Evolutionary conservation across 1,139 yeast species (phyloP), one percentile per base, ranked within the genome.

Genomic region (Zygoascus meyerae): DNA sequence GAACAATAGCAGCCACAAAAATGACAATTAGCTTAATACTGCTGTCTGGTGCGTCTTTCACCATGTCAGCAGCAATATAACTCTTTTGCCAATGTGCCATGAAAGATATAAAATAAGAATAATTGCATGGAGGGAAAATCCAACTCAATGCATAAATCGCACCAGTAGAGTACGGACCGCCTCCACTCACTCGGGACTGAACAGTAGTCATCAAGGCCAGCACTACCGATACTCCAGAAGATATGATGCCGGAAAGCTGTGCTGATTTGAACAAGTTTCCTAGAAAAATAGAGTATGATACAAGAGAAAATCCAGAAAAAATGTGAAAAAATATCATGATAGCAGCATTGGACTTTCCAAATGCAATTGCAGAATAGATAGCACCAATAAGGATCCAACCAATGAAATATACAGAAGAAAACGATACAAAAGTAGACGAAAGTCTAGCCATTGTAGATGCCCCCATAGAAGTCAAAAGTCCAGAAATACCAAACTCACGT

Each of bases 121-220:
- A 66, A 48, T 61, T 62, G 59, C 64, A 59, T 2, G 69, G 69
- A 10, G 70, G 69, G 51, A 66, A 66, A 10, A 66, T 41, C 41
- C 61, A 57, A 3, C 68, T 60, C 26, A 67, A 50, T 1, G 56
- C 61, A 41, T 63, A 62, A 6, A 63, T 57, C 0, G 62, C 58
- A 5, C 57, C 65, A 7, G 55, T 42, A 16, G 54, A 48, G 42
- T 52, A 54, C 12, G 59, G 55, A 1, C 63, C 63, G 14, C 58
- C 58, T 21, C 56, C 43, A 2, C 58, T 55, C 7, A 62, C 49
- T 32, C 61, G 55, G 2, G 61, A 55, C 44, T 64, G 65, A 5
- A 66, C 57, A 12, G 66, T 62, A 2, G 63, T 58, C 49, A 59
- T 53, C 34, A 66, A 56, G 2, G 66, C 70, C 31, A 66, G 50